These are phyloP conservation scores for Piromyces sp. DNA, from an alignment of 192 early-diverging fungal genomes.

Conservation along the genomic window DNA sequence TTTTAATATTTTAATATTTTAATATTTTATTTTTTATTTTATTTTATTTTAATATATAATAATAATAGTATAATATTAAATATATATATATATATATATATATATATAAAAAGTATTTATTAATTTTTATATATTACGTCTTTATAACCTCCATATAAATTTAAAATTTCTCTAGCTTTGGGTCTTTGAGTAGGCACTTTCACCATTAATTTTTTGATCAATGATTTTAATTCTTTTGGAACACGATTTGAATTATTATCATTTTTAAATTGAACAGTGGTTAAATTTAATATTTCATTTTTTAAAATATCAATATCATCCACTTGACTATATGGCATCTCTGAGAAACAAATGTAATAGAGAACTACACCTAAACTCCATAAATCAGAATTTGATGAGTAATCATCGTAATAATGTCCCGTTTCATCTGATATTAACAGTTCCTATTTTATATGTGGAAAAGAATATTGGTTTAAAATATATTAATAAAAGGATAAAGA, in stretches of 20 bases:
- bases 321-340: constrained; percentile 61
- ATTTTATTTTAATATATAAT: too few species aligned
- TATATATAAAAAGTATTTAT: too few species aligned
- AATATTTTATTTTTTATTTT: too few species aligned
- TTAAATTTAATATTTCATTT: constrained; percentile 62
- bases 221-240: background rate
- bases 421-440: constrained; percentile 17
- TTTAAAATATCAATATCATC: constrained; percentile 78
- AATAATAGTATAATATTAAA: too few species aligned
- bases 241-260: background rate
- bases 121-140: background rate
- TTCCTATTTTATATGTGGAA: too few species aligned
- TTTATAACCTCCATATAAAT: background rate
- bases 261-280: background rate
- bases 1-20: too few species aligned
- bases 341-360: constrained; percentile 76
- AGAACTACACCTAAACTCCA: constrained; percentile 90
- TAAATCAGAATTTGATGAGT: constrained; percentile 77
- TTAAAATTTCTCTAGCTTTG: background rate
- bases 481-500: too few species aligned
- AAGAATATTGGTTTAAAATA: too few species aligned
- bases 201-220: background rate
- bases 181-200: background rate
- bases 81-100: too few species aligned
- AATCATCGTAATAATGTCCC: constrained; percentile 57